Evolutionary conservation across 306 rosid genomes (phyloP), one percentile per base, ranked within the genome.

Genomic region (Fragaria ananassa): DNA sequence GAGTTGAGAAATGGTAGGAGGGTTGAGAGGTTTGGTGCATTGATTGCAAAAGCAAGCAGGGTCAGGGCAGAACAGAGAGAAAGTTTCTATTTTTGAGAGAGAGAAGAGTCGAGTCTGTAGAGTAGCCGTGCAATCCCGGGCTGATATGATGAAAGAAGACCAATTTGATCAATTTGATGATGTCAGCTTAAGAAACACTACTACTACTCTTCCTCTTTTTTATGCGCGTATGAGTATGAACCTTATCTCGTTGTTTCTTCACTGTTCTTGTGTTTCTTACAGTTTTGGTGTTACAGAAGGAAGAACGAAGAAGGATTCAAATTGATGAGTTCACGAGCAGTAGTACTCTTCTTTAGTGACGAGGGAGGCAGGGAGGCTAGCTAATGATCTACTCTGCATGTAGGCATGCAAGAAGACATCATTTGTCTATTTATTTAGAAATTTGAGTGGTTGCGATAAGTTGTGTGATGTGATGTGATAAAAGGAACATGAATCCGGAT

Each of bases 1-100:
- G 23, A 35, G 42, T 6, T 63, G 50, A 49, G 56, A 23, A 63
- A 63, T 57, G 83, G 77, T 50, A 74, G 50, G 76, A 25, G 10
- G 78, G 77, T 1, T 63, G 23, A 35, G 14, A 8, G 70, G 46
- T 65, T 10, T 81, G 83, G 58, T 76, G 93, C 90, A 89, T 88
- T 91, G 80, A 91, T 82, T 88, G 89, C 87, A 73, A 85, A 80
- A 78, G 87, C 70, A 37, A 65, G 49, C 27, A 65, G 21, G 19
- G 35, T 31, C 83, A 78, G 86, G 47, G 57, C 34, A 66, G 78
- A 82, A 72, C 56, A 45, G 15, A 3, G n/a, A 47, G 23, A n/a
- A 39, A 60, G 31, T 31, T 12, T 13, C 21, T 31, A n/a, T 54
- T 45, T 63, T n/a, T 44, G 70, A 51, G 49, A 56, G 27, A 9